Percentiles rank a stretch among this genome's conserved stretches.
These are phyloP conservation scores for Ustilago cynodontis DNA, from an alignment of 1,284 basidiomycete species.

Conservation along the genomic window DNA sequence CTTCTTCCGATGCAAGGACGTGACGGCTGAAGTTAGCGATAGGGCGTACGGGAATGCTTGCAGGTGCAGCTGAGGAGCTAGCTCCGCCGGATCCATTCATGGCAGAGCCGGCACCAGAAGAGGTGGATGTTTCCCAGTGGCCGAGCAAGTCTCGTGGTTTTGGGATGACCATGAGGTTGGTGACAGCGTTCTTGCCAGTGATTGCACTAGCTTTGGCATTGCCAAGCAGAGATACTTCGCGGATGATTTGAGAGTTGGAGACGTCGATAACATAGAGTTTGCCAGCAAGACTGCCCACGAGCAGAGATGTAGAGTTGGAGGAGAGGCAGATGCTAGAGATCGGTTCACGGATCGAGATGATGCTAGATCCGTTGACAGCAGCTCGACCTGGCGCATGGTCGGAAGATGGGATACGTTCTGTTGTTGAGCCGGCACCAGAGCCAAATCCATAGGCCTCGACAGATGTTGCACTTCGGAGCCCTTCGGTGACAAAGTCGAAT, in stretches of 20 bases:
- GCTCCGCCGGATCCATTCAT: constrained; percentile 25
- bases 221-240: constrained; percentile 75
- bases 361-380: constrained; percentile 30
- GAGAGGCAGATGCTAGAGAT: constrained; percentile 83
- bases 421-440: constrained; percentile 22
- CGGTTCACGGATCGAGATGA: constrained; percentile 37
- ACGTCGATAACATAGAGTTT: constrained; percentile 87
- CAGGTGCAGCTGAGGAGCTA: constrained; percentile 11
- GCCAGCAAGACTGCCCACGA: constrained; percentile 71
- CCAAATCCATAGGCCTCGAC: constrained; percentile 38
- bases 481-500: constrained; percentile 42
- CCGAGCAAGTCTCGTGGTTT: constrained; percentile 54
- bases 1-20: constrained; percentile 35
- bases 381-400: constrained; percentile 18
- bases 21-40: constrained; percentile 42
- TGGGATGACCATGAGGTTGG: constrained; percentile 41
- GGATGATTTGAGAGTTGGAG: constrained; percentile 87
- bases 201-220: constrained; percentile 42
- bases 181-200: constrained; percentile 54
- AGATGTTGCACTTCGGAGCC: constrained; percentile 26
- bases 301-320: constrained; percentile 76
- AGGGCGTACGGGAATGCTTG: constrained; percentile 37
- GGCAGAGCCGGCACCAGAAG: constrained; percentile 19
- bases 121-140: constrained; percentile 33
- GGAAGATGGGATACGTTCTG: constrained; percentile 23